A percentile compares a stretch with the other conserved stretches of the same genome.
These are phyloP conservation scores for Colletotrichum sojae DNA, from an alignment of 2,329 filamentous ascomycete species.

Conservation along the genomic window DNA sequence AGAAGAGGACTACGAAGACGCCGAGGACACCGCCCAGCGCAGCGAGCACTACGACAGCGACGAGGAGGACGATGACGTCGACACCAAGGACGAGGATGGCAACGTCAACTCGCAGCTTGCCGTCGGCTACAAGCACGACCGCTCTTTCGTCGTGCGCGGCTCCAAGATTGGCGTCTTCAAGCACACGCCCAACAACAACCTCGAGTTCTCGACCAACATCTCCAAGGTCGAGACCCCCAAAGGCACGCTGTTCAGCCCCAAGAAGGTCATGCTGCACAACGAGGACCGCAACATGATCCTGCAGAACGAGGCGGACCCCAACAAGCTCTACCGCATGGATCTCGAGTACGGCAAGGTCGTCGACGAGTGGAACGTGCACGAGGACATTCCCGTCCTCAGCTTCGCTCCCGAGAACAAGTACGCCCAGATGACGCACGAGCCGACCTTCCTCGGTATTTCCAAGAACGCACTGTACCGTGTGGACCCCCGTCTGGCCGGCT, in stretches of 20 bases:
- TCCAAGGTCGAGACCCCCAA: conserved; percentile 92
- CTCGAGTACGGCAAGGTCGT: conserved; percentile 97
- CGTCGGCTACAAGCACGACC: conserved; percentile 96
- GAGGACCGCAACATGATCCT: conserved; percentile 92
- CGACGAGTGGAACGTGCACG: conserved; percentile 98
- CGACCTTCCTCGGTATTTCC: conserved; percentile 94
- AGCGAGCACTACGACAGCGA: conserved; percentile 79
- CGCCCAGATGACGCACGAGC: conserved; percentile 94
- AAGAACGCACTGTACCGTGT: conserved; percentile 94
- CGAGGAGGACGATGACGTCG: conserved; percentile 84
- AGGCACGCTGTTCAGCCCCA: conserved; percentile 91
- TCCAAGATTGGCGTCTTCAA: conserved; percentile 99
- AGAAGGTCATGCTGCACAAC: conserved; percentile 96
- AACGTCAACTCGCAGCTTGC: conserved; percentile 95
- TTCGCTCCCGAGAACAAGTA: conserved; percentile 99
- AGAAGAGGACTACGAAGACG: conserved; percentile 70
- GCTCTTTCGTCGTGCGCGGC: conserved; percentile 96
- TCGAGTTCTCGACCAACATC: conserved; percentile 97
- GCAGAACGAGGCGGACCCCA: conserved; percentile 86
- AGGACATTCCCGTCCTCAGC: conserved; percentile 91
- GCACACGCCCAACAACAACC: conserved; percentile 90
- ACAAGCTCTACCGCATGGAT: conserved; percentile 97
- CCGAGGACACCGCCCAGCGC: conserved; percentile 73
- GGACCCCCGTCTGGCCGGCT: conserved; percentile 89
- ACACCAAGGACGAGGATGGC: conserved; percentile 78